Base-by-base conservation (phyloP, 768 basidiomycete genomes). In the Hygrophorus russula region DNA sequence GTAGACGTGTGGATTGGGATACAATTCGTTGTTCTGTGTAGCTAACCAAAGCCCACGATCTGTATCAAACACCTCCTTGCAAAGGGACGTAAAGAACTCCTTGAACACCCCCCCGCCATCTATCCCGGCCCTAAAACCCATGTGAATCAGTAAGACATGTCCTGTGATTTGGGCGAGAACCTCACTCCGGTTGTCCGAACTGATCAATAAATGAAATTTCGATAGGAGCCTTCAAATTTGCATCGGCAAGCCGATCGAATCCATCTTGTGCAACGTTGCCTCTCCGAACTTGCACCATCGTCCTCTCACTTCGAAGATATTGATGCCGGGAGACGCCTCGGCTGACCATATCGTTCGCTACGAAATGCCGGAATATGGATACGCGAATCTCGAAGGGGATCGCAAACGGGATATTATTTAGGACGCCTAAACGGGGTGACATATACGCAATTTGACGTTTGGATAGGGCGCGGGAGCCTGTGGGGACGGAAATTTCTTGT, bases 101-200 rank as follows among this genome's bases (percentile, higher is more conserved):
- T 98, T 99, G 70, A 96, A 98, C 4, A 98, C 81, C 0, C 96
- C 96, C 2, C 96, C 93, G 1, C 94, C 93, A 50, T 97, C 94
- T 27, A 98, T 94, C 0, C 93, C 94, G 13, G 82, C 80, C 59
- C 85, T 87, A 47, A 18, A 4, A 11, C 28, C 28, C 33, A 36
- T 5, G 5, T 33, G 12, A 5, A 37, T 36, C 38, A 33, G 30
- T 34, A 18, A 14, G 38, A 24, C 42, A 8, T 2, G 34, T 24
- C 3, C 24, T 24, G 24, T 24, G 24, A 24, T 24, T 24, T 24
- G 41, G 44, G 7, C 41, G 50, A 11, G 29, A 24, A 9, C 67
- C 82, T 60, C 55, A 92, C 88, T 94, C 88, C 51, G 77, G 77
- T 49, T 81, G 71, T 20, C 86, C 89, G 47, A 80, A 91, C 61